A percentile compares a stretch with the other conserved stretches of the same genome.
These are phyloP conservation scores for Chaetothyriales sp. DNA, from an alignment of 2,329 filamentous ascomycete species.

Conservation along the genomic window DNA sequence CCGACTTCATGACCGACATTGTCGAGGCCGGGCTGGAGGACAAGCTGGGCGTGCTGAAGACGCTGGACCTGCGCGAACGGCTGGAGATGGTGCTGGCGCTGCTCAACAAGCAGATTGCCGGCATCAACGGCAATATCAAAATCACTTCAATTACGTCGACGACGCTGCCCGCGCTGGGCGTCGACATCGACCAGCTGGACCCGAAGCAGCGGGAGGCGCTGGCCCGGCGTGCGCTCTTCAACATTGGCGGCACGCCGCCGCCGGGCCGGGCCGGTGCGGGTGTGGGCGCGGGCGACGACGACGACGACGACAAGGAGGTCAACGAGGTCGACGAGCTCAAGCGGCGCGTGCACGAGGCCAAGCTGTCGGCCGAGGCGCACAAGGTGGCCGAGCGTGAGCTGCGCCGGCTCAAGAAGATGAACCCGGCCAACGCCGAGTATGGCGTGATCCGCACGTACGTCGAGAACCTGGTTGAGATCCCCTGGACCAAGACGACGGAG, in stretches of 20 bases:
- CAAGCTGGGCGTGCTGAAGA: slow-evolving; percentile 74
- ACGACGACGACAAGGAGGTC: slow-evolving; percentile 61
- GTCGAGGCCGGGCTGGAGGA: slow-evolving; percentile 80
- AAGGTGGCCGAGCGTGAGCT: slow-evolving; percentile 88
- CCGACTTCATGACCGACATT: slow-evolving; percentile 94
- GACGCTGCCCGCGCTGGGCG: slow-evolving; percentile 45
- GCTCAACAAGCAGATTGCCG: slow-evolving; percentile 65
- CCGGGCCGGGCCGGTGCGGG: slow-evolving; percentile 29
- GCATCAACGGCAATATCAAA: slow-evolving; percentile 75
- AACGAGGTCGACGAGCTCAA: slow-evolving; percentile 87
- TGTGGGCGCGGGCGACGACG: slow-evolving; percentile 34
- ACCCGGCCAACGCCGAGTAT: slow-evolving; percentile 88
- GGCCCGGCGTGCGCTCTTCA: slow-evolving; percentile 31
- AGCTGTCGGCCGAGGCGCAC: slow-evolving; percentile 67
- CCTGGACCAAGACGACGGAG: slow-evolving; percentile 73
- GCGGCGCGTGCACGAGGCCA: slow-evolving; percentile 70
- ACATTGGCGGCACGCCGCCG: slow-evolving; percentile 28
- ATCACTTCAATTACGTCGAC: slow-evolving; percentile 65
- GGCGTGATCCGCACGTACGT: slow-evolving; percentile 87
- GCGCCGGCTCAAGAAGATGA: slow-evolving; percentile 84
- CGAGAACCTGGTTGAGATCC: slow-evolving; percentile 85
- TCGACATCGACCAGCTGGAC: slow-evolving; percentile 41
- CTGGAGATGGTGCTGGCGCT: slow-evolving; percentile 73
- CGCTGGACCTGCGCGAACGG: slow-evolving; percentile 62
- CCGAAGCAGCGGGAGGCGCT: slow-evolving; percentile 34